A percentile compares a stretch with the other conserved stretches of the same genome.
These are phyloP conservation scores for Hyphopichia pseudoburtonii DNA, from an alignment of 1,139 yeast species.

Conservation along the genomic window DNA sequence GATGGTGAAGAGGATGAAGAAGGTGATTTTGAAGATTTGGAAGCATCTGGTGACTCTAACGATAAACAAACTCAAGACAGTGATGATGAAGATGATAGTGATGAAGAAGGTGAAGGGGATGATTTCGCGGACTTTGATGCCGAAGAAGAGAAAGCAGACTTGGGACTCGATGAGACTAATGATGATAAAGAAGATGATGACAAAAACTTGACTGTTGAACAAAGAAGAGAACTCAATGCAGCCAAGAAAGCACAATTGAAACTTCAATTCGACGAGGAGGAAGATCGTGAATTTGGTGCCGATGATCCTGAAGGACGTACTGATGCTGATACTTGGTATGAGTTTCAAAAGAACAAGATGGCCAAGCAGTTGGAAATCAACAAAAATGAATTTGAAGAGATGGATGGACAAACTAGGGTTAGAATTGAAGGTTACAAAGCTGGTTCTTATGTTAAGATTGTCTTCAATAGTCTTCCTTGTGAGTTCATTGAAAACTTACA, in stretches of 20 bases:
- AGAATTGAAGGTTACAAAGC: conserved; percentile 90
- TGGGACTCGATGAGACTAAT: conserved; percentile 23
- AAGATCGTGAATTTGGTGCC: conserved; percentile 72
- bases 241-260: conserved; percentile 85
- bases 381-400: conserved; percentile 68
- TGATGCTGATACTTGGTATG: conserved; percentile 95
- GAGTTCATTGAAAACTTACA: conserved; percentile 87
- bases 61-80: conserved; percentile 16
- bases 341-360: conserved; percentile 93
- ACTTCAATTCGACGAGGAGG: conserved; percentile 89
- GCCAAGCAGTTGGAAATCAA: conserved; percentile 95
- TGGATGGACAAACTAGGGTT: conserved; percentile 75
- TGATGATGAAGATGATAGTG: conserved; percentile 25
- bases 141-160: conserved; percentile 41
- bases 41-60: conserved; percentile 37
- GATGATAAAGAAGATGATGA: conserved; percentile 37
- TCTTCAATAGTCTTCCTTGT: conserved; percentile 81
- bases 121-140: conserved; percentile 61
- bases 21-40: conserved; percentile 83
- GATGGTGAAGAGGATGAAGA: conserved; percentile 51
- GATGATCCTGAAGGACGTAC: conserved; percentile 74
- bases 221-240: conserved; percentile 78
- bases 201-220: conserved; percentile 54
- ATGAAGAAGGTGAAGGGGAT: conserved; percentile 35
- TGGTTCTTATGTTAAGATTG: conserved; percentile 90